Evolutionary conservation across 768 basidiomycete genomes (phyloP).

Genomic region (Phaeotremella fagi): DNA sequence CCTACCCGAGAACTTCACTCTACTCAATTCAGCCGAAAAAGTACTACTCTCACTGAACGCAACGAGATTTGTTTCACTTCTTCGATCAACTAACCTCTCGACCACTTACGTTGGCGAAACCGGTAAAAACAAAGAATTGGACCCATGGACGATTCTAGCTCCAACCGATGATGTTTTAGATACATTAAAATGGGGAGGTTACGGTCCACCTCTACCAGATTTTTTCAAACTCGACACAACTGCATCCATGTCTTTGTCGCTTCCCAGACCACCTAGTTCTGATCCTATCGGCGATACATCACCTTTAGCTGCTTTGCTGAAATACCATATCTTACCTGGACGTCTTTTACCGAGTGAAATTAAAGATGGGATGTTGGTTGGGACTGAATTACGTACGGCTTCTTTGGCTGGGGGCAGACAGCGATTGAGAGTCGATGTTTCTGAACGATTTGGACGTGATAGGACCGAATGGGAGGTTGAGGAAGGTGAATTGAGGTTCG

Average conservation of each 20-base stretch:
- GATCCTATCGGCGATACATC: constrained; percentile 56
- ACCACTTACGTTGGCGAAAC: constrained; percentile 44
- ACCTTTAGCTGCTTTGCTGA: constrained; percentile 61
- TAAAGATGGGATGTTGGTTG: constrained; percentile 66
- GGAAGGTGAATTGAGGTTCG: constrained; percentile 65
- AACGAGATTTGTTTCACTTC: constrained; percentile 77
- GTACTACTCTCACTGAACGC: constrained; percentile 88
- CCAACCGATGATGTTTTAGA: constrained; percentile 77
- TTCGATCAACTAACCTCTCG: constrained; percentile 74
- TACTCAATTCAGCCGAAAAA: constrained; percentile 82
- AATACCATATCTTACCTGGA: constrained; percentile 90
- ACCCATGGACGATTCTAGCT: constrained; percentile 80
- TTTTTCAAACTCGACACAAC: constrained; percentile 5
- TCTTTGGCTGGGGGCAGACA: constrained; percentile 52
- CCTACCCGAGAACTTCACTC: constrained; percentile 66
- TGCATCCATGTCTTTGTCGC: background rate
- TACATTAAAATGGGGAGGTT: constrained; percentile 25
- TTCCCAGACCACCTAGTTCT: constrained; percentile 47
- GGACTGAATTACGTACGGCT: constrained; percentile 59
- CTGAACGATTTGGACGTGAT: constrained; percentile 34
- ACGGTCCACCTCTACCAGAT: constrained; percentile 1
- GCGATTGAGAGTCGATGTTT: constrained; percentile 44
- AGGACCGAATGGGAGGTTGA: constrained; percentile 17
- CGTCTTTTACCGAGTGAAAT: constrained; percentile 68
- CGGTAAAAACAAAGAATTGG: constrained; percentile 27